phyloP scores from a whole-genome alignment of 1,284 basidiomycete species.

The Tylopilus orsonianus region DNA sequence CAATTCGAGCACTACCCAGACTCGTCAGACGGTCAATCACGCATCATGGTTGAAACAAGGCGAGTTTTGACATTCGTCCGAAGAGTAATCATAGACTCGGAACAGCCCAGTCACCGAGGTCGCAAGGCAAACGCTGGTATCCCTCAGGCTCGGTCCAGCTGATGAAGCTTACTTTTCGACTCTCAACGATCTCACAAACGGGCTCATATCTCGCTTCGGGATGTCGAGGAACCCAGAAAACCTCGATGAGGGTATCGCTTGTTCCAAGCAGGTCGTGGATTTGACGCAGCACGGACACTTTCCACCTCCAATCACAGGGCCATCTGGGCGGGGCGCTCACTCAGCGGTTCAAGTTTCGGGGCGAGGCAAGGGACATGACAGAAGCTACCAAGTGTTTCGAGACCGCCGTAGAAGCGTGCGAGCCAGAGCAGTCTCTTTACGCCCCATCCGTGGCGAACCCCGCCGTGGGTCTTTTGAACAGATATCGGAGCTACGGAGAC shows the following conservation, averaged over 20 bases:
- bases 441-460: constrained; percentile 19
- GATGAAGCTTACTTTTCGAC: constrained; percentile 19
- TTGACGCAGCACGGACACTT: constrained; percentile 7
- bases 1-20: too few relatives aligned
- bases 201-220: constrained; percentile 20
- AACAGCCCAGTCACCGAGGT: constrained; percentile 10
- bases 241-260: constrained; percentile 25
- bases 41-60: constrained; percentile 9
- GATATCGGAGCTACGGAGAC: constrained; percentile 22
- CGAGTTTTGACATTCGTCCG: constrained; percentile 1
- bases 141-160: constrained; percentile 5
- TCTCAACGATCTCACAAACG: constrained; percentile 11
- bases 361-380: constrained; percentile 15
- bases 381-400: constrained; percentile 21
- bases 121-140: constrained; percentile 17
- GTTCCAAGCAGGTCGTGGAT: constrained; percentile 10
- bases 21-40: too few relatives aligned
- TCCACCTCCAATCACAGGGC: constrained; percentile 10
- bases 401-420: constrained; percentile 10
- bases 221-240: constrained; percentile 14
- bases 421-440: constrained; percentile 18
- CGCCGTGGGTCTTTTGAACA: constrained; percentile 17
- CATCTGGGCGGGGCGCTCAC: constrained; percentile 14
- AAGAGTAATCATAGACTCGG: too few relatives aligned
- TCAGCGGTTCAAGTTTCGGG: constrained; percentile 21